These are phyloP conservation scores for Aspergillus amoenus DNA, from an alignment of 2,329 filamentous ascomycete species.

Conservation along the genomic window DNA sequence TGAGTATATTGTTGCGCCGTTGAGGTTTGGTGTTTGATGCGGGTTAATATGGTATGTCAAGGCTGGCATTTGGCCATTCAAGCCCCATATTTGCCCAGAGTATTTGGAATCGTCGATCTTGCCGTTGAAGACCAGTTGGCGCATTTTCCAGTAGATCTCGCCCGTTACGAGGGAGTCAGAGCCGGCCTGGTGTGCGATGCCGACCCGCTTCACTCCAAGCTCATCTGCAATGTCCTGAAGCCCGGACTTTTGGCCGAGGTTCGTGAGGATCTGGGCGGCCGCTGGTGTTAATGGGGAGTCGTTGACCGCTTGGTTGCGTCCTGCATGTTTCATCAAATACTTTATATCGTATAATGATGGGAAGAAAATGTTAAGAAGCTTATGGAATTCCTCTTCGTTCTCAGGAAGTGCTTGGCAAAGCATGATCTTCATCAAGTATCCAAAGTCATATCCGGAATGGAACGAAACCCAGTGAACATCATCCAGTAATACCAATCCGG, in stretches of 20 bases:
- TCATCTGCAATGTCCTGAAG: constrained; percentile 93
- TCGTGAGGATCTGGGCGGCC: constrained; percentile 73
- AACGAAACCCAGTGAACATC: constrained; percentile 96
- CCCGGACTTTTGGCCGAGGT: constrained; percentile 85
- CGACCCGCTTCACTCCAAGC: constrained; percentile 84
- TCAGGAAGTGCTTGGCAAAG: constrained; percentile 79
- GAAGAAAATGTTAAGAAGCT: constrained; percentile 88
- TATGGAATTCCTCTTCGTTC: constrained; percentile 86
- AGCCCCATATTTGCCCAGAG: constrained; percentile 86
- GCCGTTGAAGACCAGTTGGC: constrained; percentile 81
- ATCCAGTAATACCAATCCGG: constrained; percentile 82
- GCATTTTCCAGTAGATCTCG: constrained; percentile 91
- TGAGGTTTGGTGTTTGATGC: constrained; percentile 55
- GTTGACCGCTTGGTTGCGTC: constrained; percentile 66
- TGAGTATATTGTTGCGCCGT: constrained; percentile 53
- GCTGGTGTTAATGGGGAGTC: constrained; percentile 62
- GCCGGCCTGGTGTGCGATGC: constrained; percentile 86
- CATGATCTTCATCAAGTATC: constrained; percentile 92
- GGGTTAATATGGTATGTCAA: constrained; percentile 45
- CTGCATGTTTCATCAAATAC: constrained; percentile 89
- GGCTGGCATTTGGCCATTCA: constrained; percentile 70
- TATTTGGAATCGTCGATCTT: constrained; percentile 76
- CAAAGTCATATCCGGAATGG: constrained; percentile 97
- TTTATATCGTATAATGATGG: constrained; percentile 95
- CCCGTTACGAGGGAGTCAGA: constrained; percentile 93